A percentile compares a stretch with the other conserved stretches of the same genome.
Conservation (phyloP, 202 grass and related monocot species). For the Zoysia matrella region DNA sequence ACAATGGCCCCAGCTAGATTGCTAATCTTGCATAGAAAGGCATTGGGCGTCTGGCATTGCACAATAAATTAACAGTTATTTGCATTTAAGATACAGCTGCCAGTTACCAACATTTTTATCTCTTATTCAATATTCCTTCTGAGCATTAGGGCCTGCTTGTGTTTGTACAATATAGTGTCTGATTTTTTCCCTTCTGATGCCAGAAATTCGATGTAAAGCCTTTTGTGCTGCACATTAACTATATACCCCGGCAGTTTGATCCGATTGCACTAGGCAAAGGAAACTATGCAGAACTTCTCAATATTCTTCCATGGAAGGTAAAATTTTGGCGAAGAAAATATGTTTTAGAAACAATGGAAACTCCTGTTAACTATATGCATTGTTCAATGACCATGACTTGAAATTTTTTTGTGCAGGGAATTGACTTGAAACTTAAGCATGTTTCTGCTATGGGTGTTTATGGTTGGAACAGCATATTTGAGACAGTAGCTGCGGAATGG, state of each 20-base stretch:
- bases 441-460: constrained; percentile 95
- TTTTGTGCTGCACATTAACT: constrained; percentile 85
- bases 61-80: background rate
- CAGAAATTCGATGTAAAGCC: constrained; percentile 96
- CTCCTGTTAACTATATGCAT: constrained; percentile 9
- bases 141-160: background rate
- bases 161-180: constrained; percentile 37
- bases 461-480: constrained; percentile 89
- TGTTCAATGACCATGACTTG: constrained; percentile 16
- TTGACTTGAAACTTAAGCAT: constrained; percentile 95
- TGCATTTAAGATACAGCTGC: background rate
- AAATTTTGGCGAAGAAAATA: constrained; percentile 4
- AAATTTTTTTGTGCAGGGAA: constrained; percentile 68
- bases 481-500: constrained; percentile 86
- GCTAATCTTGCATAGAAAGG: too few species aligned
- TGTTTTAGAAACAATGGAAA: constrained; percentile 2
- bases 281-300: constrained; percentile 97
- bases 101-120: background rate
- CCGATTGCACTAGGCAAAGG: constrained; percentile 84
- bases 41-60: too few species aligned
- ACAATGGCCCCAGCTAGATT: background rate
- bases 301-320: constrained; percentile 99
- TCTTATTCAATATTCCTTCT: constrained; percentile 13
- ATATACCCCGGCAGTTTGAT: constrained; percentile 95
- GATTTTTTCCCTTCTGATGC: constrained; percentile 34